Evolutionary conservation across 139 green algal species (phyloP).

Genomic region (Parachlorella kessleri): DNA sequence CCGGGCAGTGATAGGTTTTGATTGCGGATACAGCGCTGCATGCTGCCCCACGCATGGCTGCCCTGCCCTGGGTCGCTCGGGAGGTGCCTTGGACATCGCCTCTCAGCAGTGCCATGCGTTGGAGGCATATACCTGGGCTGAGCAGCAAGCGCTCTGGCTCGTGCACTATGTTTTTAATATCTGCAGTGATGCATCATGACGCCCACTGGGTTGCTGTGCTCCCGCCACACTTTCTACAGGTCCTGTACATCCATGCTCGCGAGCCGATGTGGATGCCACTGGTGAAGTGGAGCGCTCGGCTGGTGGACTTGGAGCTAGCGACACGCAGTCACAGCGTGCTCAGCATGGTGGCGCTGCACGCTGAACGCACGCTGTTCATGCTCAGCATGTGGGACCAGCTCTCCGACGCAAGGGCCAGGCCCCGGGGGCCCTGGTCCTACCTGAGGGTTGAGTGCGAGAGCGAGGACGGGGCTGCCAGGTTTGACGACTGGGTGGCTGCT

Average conservation of each 20-base stretch:
- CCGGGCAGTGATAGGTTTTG: not conserved
- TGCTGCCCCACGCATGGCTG: not conserved
- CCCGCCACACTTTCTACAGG: too few species aligned
- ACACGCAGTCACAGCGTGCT: not conserved
- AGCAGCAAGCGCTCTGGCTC: not conserved
- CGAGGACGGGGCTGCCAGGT: not conserved
- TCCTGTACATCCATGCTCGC: constrained; percentile 27
- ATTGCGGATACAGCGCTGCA: not conserved
- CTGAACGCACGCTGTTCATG: not conserved
- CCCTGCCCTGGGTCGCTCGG: not conserved
- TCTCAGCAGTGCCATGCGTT: too few species aligned
- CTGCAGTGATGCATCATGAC: not conserved
- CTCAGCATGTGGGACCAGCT: not conserved
- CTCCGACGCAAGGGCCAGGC: not conserved
- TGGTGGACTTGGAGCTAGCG: constrained; percentile 29
- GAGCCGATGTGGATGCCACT: constrained; percentile 11
- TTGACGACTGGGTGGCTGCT: not conserved
- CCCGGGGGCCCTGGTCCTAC: not conserved
- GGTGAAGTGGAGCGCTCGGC: constrained; percentile 16
- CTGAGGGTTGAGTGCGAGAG: constrained; percentile 7
- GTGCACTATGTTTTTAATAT: not conserved
- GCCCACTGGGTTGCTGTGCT: too few species aligned
- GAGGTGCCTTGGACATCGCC: too few species aligned
- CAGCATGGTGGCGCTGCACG: not conserved
- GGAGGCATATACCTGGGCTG: not conserved